Evolutionary conservation across 352 stramenopile genomes (phyloP).

Genomic region (Aphanomyces cochlioides): DNA sequence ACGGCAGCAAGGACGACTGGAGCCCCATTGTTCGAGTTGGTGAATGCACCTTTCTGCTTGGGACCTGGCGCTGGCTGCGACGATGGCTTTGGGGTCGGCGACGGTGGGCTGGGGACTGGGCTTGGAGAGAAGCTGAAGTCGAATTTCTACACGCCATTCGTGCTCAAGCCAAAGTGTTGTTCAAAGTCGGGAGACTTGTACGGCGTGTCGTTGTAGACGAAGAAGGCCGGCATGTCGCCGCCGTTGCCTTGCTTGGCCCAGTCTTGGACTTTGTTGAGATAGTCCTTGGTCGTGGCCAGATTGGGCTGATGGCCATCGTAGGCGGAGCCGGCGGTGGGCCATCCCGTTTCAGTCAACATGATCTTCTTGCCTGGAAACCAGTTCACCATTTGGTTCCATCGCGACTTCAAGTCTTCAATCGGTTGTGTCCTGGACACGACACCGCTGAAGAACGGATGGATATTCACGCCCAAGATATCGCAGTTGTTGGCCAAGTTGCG

Average conservation of each 20-base stretch:
- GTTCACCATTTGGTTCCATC: conserved; percentile 44
- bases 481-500: conserved; percentile 46
- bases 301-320: conserved; percentile 32
- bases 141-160: conserved; percentile 21
- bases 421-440: not conserved
- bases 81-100: too few species aligned
- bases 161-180: conserved; percentile 18
- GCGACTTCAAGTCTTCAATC: conserved; percentile 23
- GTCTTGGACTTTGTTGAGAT: conserved; percentile 17
- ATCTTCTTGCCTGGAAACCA: conserved; percentile 17
- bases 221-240: conserved; percentile 19
- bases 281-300: conserved; percentile 3
- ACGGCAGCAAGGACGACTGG: not conserved
- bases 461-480: conserved; percentile 68
- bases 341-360: conserved; percentile 51
- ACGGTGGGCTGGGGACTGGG: not conserved
- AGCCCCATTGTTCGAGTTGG: not conserved
- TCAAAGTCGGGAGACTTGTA: conserved; percentile 25
- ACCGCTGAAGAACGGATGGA: conserved; percentile 56
- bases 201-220: conserved; percentile 24
- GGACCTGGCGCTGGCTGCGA: too few species aligned
- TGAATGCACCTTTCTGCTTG: too few species aligned
- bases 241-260: conserved; percentile 9
- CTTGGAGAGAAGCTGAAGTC: conserved; percentile 30
- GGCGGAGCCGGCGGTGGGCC: conserved; percentile 55